Evolutionary conservation across 345 rosid species (phyloP), one percentile per base, ranked within the genome.

Genomic region (Limnanthes douglasii): DNA sequence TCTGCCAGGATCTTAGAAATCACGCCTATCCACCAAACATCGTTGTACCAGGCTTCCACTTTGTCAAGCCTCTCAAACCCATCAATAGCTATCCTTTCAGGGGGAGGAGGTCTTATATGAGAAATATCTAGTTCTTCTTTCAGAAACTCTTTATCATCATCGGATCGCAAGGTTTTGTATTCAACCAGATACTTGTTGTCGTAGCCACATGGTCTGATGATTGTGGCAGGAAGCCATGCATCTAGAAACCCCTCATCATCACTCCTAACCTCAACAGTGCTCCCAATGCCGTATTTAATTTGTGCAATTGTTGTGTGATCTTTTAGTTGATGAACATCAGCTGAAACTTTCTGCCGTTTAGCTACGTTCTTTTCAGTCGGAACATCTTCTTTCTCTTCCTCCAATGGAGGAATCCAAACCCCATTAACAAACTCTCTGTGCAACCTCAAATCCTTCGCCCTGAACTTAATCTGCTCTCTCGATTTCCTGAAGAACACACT

Each of bases 21-120:
- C 39, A 63, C 62, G 31, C 95, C 95, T 0, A 76, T 68, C 93
- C 97, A 83, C 97, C 95, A 88, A 18, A 72, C 78, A 39, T 83
- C 97, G 44, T 76, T 76, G 48, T 73, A 70, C 24, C 57, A 55
- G 21, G 95, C 95, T 65, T 88, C 64, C 31, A 88, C 95, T 65
- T 79, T 77, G 23, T 76, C 84, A 47, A 43, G 61, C 62, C 48
- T 34, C 38, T 66, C 46, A 41, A 73, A 83, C 11, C 56, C 11
- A 41, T 43, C 51, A 23, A 63, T 33, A 45, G 64, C 32, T 21
- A 55, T 5, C 18, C 24, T 39, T 31, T 68, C 64, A 6, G 70
- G 69, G 2, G 86, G 98, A 35, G 18, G 11, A 42, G 95, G 98
- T 60, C 94, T 72, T 29, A 90, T 70, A 48, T 68, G 70, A 39